Percentiles rank a stretch among this genome's conserved stretches.
Evolutionary conservation across 352 stramenopile genomes (phyloP).

Genomic region (Globisporangium splendens): DNA sequence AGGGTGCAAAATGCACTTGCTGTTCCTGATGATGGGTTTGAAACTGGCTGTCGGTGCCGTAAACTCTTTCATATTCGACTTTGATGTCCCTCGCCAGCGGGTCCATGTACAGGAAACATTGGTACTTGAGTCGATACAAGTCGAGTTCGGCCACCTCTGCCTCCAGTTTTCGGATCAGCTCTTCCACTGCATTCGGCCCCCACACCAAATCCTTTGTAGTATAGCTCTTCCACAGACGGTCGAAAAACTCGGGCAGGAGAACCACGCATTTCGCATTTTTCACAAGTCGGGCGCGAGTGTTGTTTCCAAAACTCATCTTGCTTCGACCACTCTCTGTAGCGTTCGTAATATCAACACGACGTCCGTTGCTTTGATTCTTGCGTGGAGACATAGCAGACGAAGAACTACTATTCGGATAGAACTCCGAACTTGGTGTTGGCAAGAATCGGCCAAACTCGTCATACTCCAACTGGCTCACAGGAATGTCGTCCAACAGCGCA

Average conservation of each 20-base stretch:
- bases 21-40: slow-evolving; percentile 23
- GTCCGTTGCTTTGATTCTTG: slow-evolving; percentile 32
- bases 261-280: slow-evolving; percentile 76
- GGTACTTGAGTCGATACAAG: slow-evolving; percentile 74
- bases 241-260: slow-evolving; percentile 84
- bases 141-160: slow-evolving; percentile 69
- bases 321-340: slow-evolving; percentile 63
- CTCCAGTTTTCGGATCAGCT: slow-evolving; percentile 72
- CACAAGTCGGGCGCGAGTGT: slow-evolving; percentile 71
- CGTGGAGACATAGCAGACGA: slow-evolving; percentile 23
- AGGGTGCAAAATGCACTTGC: slow-evolving; percentile 42
- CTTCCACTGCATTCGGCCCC: slow-evolving; percentile 64
- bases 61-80: slow-evolving; percentile 37
- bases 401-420: slow-evolving; percentile 31
- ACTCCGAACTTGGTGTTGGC: slow-evolving; percentile 45
- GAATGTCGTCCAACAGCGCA: slow-evolving; percentile 74
- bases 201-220: slow-evolving; percentile 82
- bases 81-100: slow-evolving; percentile 60
- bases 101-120: slow-evolving; percentile 81
- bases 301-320: slow-evolving; percentile 73
- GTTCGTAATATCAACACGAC: slow-evolving; percentile 53
- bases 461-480: slow-evolving; percentile 69
- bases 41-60: slow-evolving; percentile 11
- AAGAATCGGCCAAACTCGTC: slow-evolving; percentile 81
- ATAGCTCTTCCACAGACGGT: slow-evolving; percentile 70